Evolutionary conservation across 768 basidiomycete genomes (phyloP).

Genomic region (Kondoa subrosea): DNA sequence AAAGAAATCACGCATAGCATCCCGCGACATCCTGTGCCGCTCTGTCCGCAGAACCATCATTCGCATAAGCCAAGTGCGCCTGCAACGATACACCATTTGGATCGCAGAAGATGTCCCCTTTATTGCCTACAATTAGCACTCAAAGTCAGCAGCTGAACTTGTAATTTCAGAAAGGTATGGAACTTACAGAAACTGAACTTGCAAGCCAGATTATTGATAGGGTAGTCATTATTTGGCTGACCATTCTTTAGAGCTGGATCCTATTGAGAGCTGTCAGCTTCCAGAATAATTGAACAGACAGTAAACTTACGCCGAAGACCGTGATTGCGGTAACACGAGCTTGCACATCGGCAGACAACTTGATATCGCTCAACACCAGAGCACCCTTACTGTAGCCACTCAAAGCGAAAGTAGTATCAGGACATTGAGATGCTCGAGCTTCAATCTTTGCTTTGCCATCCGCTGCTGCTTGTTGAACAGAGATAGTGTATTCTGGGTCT

Average conservation of each 20-base stretch:
- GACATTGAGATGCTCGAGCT: not conserved
- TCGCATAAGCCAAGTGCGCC: not conserved
- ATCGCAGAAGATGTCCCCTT: not conserved
- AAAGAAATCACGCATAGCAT: not conserved
- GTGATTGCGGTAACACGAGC: not conserved
- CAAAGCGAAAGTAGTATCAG: not conserved
- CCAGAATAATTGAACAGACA: not conserved
- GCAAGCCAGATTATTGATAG: not conserved
- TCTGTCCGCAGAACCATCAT: not conserved
- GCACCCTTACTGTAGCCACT: not conserved
- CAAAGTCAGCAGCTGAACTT: not conserved
- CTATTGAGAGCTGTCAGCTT: not conserved
- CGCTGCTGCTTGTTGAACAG: not conserved
- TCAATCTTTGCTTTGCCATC: not conserved
- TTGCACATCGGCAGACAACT: not conserved
- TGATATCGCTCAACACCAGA: not conserved
- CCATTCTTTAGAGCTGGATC: not conserved
- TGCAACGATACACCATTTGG: not conserved
- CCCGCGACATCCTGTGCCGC: not conserved
- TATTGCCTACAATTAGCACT: not conserved
- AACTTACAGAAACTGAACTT: not conserved
- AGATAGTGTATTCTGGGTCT: not conserved
- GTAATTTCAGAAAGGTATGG: not conserved
- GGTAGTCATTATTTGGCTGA: not conserved
- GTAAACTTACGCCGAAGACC: not conserved